phyloP scores from a whole-genome alignment of 2,329 filamentous ascomycete species.

The Grosmannia serpens region DNA sequence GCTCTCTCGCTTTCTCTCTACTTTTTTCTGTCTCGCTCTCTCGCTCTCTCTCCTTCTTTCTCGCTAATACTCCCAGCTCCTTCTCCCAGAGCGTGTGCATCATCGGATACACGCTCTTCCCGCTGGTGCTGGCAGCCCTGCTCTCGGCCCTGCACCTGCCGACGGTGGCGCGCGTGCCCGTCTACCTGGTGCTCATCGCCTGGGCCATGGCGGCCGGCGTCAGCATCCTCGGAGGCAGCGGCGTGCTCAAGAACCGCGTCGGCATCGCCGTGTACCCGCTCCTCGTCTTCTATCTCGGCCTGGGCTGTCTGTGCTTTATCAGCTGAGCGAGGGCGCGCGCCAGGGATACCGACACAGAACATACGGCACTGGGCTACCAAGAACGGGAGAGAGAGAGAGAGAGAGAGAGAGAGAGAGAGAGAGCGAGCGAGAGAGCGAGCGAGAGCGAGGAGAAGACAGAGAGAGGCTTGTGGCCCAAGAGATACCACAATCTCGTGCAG shows the following conservation, averaged over 20 bases:
- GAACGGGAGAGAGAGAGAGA: background rate
- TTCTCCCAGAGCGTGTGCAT: slow-evolving; percentile 97
- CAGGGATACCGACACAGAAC: background rate
- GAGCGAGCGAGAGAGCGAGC: background rate
- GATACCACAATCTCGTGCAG: no score
- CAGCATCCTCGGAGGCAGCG: slow-evolving; percentile 89
- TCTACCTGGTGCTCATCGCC: slow-evolving; percentile 76
- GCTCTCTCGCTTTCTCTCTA: background rate
- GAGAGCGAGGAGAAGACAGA: background rate
- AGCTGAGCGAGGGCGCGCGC: slow-evolving; percentile 41
- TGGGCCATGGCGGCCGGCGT: slow-evolving; percentile 95
- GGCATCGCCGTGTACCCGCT: slow-evolving; percentile 89
- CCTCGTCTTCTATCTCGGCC: slow-evolving; percentile 85
- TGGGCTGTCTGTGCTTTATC: slow-evolving; percentile 95
- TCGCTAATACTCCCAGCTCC: slow-evolving; percentile 45
- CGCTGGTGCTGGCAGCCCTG: slow-evolving; percentile 82
- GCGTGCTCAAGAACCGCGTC: slow-evolving; percentile 89
- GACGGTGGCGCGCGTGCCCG: slow-evolving; percentile 72
- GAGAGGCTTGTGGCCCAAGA: no score
- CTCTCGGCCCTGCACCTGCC: slow-evolving; percentile 74
- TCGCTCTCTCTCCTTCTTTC: background rate
- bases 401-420: background rate
- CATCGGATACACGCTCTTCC: slow-evolving; percentile 96
- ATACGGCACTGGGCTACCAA: no score
- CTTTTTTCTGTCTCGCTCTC: background rate